Percentiles rank a stretch among this genome's conserved stretches.
Evolutionary conservation across 2,329 filamentous ascomycete genomes (phyloP).

Genomic region (Talaromyces sp.): DNA sequence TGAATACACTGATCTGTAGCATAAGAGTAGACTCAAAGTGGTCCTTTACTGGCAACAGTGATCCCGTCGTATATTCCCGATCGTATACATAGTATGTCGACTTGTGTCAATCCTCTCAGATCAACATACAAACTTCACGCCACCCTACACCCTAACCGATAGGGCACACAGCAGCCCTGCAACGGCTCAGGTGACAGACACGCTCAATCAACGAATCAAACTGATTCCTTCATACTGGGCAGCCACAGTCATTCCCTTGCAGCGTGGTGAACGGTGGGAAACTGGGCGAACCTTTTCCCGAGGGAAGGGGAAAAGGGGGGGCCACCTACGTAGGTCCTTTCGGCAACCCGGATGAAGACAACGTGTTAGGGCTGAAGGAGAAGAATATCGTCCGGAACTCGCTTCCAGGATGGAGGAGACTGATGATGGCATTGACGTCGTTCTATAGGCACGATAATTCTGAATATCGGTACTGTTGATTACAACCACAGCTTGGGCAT

Average conservation of each 20-base stretch:
- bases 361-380: background rate
- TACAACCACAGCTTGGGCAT: background rate
- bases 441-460: background rate
- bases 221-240: background rate
- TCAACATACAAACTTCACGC: background rate
- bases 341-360: background rate
- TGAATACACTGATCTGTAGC: background rate
- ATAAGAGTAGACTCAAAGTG: background rate
- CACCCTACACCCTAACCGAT: background rate
- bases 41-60: background rate
- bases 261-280: background rate
- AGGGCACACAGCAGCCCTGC: background rate
- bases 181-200: background rate
- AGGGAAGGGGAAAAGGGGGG: constrained; percentile 5
- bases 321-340: background rate
- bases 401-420: background rate
- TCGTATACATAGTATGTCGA: too few species aligned
- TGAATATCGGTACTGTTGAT: background rate
- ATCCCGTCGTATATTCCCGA: background rate
- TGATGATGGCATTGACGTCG: background rate
- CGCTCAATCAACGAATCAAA: background rate
- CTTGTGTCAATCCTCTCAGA: background rate
- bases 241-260: background rate
- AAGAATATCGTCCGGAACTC: background rate
- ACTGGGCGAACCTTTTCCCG: background rate